Conservation (phyloP, 176 grass and related monocot species). For the Zea luxurians region DNA sequence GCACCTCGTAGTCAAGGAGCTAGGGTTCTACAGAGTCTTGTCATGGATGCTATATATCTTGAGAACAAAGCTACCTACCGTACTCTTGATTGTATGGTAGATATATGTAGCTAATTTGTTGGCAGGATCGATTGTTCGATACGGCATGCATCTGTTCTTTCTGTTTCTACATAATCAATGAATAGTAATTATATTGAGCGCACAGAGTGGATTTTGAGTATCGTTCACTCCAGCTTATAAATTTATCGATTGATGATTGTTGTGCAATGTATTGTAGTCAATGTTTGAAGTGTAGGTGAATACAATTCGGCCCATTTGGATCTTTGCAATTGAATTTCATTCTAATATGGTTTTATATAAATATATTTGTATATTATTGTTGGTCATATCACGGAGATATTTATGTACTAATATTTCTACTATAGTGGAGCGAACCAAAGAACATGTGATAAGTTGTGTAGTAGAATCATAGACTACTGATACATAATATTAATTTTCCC, state of each 20-base stretch:
- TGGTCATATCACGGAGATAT: too few species aligned
- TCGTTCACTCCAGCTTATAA: constrained; percentile 12
- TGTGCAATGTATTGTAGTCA: neutral
- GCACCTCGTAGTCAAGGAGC: constrained; percentile 43
- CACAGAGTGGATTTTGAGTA: constrained; percentile 26
- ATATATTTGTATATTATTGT: too few species aligned
- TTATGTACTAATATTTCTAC: too few species aligned
- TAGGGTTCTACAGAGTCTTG: constrained; percentile 45
- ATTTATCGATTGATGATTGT: constrained; percentile 2
- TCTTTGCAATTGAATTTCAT: too few species aligned
- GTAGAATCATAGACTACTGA: too few species aligned
- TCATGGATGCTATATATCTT: constrained; percentile 44
- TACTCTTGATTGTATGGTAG: constrained; percentile 33
- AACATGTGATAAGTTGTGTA: too few species aligned
- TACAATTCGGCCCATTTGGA: too few species aligned
- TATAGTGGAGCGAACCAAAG: too few species aligned
- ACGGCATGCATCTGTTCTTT: neutral
- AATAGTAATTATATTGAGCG: constrained; percentile 1
- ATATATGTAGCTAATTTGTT: constrained; percentile 38
- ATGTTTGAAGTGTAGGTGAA: neutral
- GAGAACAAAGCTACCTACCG: constrained; percentile 52
- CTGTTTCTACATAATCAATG: constrained; percentile 30
- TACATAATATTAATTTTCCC: too few species aligned
- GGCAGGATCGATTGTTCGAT: constrained; percentile 31
- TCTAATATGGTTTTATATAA: too few species aligned